These are phyloP conservation scores for Paratrypanosoma confusum DNA, from an alignment of 208 protist species.

Conservation along the genomic window DNA sequence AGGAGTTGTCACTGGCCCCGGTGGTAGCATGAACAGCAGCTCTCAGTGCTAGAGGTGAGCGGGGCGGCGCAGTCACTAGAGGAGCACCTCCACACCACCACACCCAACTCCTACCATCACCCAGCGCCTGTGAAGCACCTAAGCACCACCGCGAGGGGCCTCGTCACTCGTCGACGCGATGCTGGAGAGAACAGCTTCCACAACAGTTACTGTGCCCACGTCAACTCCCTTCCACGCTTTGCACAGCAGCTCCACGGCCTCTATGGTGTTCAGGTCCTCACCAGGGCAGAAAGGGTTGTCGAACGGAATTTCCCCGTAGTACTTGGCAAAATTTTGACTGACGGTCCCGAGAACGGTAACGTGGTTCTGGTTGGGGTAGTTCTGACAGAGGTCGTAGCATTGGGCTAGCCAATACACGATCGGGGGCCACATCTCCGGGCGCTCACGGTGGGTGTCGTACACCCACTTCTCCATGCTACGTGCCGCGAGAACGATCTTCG, in stretches of 20 bases:
- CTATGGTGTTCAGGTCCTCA: conserved; percentile 78
- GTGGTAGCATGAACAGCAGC: too few relatives aligned
- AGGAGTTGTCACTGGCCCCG: too few relatives aligned
- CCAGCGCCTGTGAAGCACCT: too few relatives aligned
- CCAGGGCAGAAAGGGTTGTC: conserved; percentile 77
- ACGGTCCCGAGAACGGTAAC: conserved; percentile 35
- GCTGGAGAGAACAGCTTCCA: too few relatives aligned
- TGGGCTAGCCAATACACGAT: conserved; percentile 74
- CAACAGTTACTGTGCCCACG: too few relatives aligned
- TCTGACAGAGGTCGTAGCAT: conserved; percentile 24
- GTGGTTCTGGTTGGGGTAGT: conserved; percentile 34
- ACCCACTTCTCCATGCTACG: conserved; percentile 46
- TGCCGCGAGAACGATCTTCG: conserved; percentile 39
- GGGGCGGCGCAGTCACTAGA: too few relatives aligned
- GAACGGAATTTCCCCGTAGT: conserved; percentile 61
- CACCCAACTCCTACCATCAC: too few relatives aligned
- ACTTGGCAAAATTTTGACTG: conserved; percentile 42
- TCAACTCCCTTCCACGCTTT: conserved; percentile 25
- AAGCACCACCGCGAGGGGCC: too few relatives aligned
- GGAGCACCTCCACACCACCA: too few relatives aligned
- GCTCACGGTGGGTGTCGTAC: conserved; percentile 23
- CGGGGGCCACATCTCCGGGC: conserved; percentile 31
- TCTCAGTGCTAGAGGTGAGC: too few relatives aligned
- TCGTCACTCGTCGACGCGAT: too few relatives aligned
- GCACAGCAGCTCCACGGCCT: conserved; percentile 35